Evolutionary conservation across 2,329 filamentous ascomycete species (phyloP), one percentile per base, ranked within the genome.

Genomic region (Cladosporium sp.): DNA sequence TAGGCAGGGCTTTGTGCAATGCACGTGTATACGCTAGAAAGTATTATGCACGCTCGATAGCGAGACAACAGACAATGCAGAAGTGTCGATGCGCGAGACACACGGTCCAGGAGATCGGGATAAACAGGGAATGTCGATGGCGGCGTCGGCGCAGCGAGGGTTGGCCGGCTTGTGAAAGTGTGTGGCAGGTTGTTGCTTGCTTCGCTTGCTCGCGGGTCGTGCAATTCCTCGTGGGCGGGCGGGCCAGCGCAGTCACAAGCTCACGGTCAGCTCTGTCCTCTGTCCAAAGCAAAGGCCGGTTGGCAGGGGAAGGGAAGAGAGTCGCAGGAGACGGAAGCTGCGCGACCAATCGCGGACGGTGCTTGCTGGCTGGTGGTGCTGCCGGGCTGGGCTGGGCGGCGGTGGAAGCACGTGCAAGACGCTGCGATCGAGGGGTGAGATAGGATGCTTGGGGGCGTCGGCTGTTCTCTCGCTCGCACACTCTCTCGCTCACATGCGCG

Each of bases 61-160:
- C 40, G 34, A 25, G 28, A 47, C 40, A 47, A 37, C 40, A 37
- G 40, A 37, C 40, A 47, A 55, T 55, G 52, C 52, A 45, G n/a
- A n/a, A 55, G 40, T 47, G 52, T 55, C 52, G 52, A 55, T 55
- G 52, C 12, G 52, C 52, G 17, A 36, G 40, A 35, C n/a, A 52
- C 20, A 19, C 22, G 19, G 35, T 52, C 20, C 37, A 37, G 40
- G 17, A 47, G 40, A 32, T 47, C 52, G 40, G 52, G 7, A 39
- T 47, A 25, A 45, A 55, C 40, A 55, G 39, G 52, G 52, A 45
- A 37, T 25, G 28, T 44, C 8, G 22, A 17, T 37, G 20, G 51
- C 37, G 51, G n/a, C 6, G 52, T 47, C 20, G 17, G 22, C 36
- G 52, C 36, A 55, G 37, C 52, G 52, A 55, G 35, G 9, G 52